phyloP scores from a whole-genome alignment of 2,329 filamentous ascomycete genomes.

The Alternaria novae-zelandiae region DNA sequence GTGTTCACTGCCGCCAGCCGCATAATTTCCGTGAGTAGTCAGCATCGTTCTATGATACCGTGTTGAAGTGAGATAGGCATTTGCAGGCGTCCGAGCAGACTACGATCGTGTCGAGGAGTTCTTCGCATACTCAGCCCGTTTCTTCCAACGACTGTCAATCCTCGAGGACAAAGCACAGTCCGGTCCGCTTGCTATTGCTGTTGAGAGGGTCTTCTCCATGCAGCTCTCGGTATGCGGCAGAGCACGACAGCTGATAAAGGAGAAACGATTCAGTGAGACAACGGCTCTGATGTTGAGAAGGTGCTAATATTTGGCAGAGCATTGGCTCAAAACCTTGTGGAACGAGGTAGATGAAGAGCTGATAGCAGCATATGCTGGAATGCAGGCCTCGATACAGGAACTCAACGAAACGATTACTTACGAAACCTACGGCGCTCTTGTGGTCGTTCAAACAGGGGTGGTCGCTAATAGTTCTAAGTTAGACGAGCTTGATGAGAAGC shows the following conservation, averaged over 20 bases:
- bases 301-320: neutral
- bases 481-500: neutral
- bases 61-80: conserved; percentile 27
- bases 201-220: neutral
- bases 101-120: conserved; percentile 51
- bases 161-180: conserved; percentile 37
- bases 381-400: conserved; percentile 20
- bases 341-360: conserved; percentile 19
- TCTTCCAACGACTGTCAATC: conserved; percentile 45
- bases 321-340: conserved; percentile 20
- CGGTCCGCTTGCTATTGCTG: neutral
- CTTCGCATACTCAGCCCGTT: conserved; percentile 50
- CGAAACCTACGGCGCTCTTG: conserved; percentile 2
- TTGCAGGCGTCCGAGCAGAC: conserved; percentile 43
- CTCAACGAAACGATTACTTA: neutral
- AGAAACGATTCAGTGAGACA: neutral
- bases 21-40: conserved; percentile 7
- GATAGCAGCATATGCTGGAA: conserved; percentile 9
- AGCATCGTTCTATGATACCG: too few species aligned
- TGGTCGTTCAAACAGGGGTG: neutral
- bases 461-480: neutral
- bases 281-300: too few species aligned
- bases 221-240: conserved; percentile 1
- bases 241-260: neutral
- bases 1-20: conserved; percentile 19